Percentiles rank a stretch among this genome's conserved stretches.
Conservation (phyloP, 192 early-diverging fungal species). For the Coemansia asiatica region DNA sequence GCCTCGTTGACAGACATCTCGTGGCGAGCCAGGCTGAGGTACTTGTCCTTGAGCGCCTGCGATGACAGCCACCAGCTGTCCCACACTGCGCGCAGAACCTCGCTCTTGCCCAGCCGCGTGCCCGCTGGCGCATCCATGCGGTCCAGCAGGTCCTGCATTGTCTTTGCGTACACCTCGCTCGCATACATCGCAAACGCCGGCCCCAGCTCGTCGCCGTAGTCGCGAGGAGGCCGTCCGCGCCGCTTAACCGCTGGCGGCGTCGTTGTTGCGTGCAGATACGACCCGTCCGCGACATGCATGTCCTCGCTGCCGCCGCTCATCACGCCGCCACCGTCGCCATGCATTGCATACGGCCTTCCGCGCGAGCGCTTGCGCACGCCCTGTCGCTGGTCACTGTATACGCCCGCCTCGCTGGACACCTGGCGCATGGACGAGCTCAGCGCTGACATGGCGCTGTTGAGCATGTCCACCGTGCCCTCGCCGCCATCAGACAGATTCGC, state of each 20-base stretch:
- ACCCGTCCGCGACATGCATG: conserved; percentile 1
- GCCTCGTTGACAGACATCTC: conserved; percentile 49
- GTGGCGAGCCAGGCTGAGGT: conserved; percentile 39
- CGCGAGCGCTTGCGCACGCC: conserved; percentile 43
- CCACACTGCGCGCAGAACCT: conserved; percentile 46
- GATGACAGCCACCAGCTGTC: conserved; percentile 51
- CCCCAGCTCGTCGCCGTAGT: conserved; percentile 53
- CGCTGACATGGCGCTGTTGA: conserved; percentile 35
- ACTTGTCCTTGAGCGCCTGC: conserved; percentile 48
- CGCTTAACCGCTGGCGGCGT: conserved; percentile 42
- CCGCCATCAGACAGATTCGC: conserved; percentile 21
- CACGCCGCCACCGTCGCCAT: conserved; percentile 16
- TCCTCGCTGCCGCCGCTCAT: conserved; percentile 5
- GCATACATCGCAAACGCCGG: conserved; percentile 53
- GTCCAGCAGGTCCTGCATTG: conserved; percentile 22
- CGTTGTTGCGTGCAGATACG: conserved; percentile 16
- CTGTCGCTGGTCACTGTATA: conserved; percentile 12
- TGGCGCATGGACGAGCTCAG: conserved; percentile 35
- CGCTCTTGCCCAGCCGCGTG: conserved; percentile 20
- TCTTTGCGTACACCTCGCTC: conserved; percentile 27
- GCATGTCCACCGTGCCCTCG: conserved; percentile 33
- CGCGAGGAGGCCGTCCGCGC: conserved; percentile 54
- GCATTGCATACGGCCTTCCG: conserved; percentile 4
- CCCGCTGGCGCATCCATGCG: conserved; percentile 9
- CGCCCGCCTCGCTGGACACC: conserved; percentile 21